phyloP scores from a whole-genome alignment of 2,329 filamentous ascomycete genomes.

The Aspergillus latus region DNA sequence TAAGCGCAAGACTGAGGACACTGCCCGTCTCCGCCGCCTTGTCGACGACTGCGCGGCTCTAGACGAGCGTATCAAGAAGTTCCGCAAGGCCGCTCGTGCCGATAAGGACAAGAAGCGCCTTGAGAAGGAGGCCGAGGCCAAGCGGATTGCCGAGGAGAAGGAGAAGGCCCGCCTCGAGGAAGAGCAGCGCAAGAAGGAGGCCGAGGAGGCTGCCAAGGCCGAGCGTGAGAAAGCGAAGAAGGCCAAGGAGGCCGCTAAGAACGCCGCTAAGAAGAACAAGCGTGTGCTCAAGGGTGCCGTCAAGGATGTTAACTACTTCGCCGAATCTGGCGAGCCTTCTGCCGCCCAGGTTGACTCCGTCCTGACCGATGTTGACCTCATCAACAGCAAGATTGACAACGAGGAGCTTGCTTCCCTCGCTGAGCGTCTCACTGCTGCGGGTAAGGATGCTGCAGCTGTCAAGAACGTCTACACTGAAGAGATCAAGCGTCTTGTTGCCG shows the following conservation, averaged over 20 bases:
- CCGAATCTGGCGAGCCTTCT: constrained; percentile 66
- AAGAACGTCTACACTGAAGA: constrained; percentile 79
- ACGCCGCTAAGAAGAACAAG: constrained; percentile 99
- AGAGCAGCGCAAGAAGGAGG: constrained; percentile 74
- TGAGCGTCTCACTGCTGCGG: constrained; percentile 70
- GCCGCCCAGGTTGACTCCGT: constrained; percentile 77
- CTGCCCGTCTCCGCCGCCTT: constrained; percentile 80
- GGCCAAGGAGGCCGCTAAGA: constrained; percentile 98
- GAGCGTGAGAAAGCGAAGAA: constrained; percentile 86
- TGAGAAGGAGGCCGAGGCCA: constrained; percentile 89
- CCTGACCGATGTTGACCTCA: constrained; percentile 77
- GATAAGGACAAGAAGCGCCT: constrained; percentile 94
- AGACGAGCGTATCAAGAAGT: constrained; percentile 96
- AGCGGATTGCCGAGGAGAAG: constrained; percentile 82
- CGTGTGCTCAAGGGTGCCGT: constrained; percentile 88
- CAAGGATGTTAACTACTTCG: constrained; percentile 98
- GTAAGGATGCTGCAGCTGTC: constrained; percentile 79
- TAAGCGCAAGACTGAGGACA: constrained; percentile 99
- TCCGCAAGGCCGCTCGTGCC: constrained; percentile 86
- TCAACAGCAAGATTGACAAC: constrained; percentile 84
- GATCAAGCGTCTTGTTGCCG: constrained; percentile 72
- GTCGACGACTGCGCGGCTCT: constrained; percentile 81
- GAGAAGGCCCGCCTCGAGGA: constrained; percentile 80
- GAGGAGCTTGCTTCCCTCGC: constrained; percentile 87
- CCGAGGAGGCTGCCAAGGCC: constrained; percentile 81